These are phyloP conservation scores for Thielaviopsis euricoi DNA, from an alignment of 2,329 filamentous ascomycete genomes.

Conservation along the genomic window DNA sequence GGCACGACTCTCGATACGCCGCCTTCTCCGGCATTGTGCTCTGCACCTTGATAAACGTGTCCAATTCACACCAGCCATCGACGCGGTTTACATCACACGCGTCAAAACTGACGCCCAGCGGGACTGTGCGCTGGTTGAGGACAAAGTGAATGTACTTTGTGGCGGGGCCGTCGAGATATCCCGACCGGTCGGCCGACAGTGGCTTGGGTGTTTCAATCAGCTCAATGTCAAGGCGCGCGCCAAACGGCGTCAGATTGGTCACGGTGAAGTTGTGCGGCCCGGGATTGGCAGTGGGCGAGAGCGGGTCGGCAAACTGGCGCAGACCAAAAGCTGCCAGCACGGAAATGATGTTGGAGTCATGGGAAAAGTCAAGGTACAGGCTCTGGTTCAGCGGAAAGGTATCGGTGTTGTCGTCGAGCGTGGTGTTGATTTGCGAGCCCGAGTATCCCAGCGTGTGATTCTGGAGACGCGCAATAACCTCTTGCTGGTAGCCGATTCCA, in stretches of 20 bases:
- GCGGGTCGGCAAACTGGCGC: conserved; percentile 45
- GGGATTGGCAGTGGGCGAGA: conserved; percentile 39
- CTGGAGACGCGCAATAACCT: conserved; percentile 52
- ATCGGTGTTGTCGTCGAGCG: conserved; percentile 46
- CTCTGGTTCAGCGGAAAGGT: conserved; percentile 61
- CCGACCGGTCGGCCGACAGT: conserved; percentile 35
- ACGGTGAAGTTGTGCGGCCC: conserved; percentile 47
- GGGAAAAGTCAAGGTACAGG: conserved; percentile 63
- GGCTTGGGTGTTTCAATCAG: conserved; percentile 52
- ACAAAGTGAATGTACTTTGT: conserved; percentile 61
- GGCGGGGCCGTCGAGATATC: conserved; percentile 34
- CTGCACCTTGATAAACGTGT: conserved; percentile 48
- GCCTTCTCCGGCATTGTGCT: conserved; percentile 40
- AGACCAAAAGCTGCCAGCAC: conserved; percentile 59
- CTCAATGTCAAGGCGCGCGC: conserved; percentile 56
- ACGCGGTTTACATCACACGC: conserved; percentile 44
- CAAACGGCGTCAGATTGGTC: conserved; percentile 54
- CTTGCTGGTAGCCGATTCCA: conserved; percentile 59
- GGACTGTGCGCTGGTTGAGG: conserved; percentile 57
- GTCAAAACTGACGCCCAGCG: conserved; percentile 47
- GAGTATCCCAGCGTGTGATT: conserved; percentile 47
- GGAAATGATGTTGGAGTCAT: conserved; percentile 58
- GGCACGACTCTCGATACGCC: conserved; percentile 49
- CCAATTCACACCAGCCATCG: conserved; percentile 64
- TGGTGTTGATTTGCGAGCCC: conserved; percentile 48